phyloP scores from a whole-genome alignment of 192 early-diverging fungal species.

The Umbelopsis vinacea region DNA sequence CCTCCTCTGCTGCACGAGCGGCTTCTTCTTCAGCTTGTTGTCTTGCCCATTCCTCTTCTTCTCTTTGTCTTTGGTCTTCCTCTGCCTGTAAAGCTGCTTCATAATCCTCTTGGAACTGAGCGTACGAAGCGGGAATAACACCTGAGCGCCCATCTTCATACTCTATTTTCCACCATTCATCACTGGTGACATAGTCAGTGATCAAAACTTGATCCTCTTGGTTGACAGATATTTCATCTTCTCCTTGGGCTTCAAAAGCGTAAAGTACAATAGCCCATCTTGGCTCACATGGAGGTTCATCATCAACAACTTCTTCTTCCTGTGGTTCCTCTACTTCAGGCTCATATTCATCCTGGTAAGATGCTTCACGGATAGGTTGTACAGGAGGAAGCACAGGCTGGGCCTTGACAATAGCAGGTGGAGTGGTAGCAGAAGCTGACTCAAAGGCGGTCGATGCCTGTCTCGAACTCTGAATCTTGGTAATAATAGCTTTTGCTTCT shows the following conservation, averaged over 20 bases:
- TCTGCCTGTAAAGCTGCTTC: constrained; percentile 20
- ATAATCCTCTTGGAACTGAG: constrained; percentile 36
- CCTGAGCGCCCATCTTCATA: constrained; percentile 65
- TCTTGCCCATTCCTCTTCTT: constrained; percentile 34
- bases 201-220: constrained; percentile 87
- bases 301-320: neutral
- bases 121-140: constrained; percentile 85
- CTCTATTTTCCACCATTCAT: constrained; percentile 89
- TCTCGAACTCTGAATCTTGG: constrained; percentile 65
- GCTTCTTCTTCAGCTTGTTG: constrained; percentile 39
- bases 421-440: neutral
- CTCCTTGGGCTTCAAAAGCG: constrained; percentile 79
- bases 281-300: constrained; percentile 29
- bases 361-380: neutral
- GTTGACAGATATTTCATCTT: constrained; percentile 83
- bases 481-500: constrained; percentile 70
- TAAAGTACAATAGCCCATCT: constrained; percentile 68
- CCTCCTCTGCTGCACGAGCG: constrained; percentile 23
- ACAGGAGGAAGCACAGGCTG: neutral
- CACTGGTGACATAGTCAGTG: constrained; percentile 78
- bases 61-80: constrained; percentile 18
- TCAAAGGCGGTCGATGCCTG: constrained; percentile 42
- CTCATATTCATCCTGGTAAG: neutral
- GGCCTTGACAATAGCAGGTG: neutral
- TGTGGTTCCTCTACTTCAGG: constrained; percentile 5